Evolutionary conservation across 176 grass and related monocot genomes (phyloP).

Genomic region (Saccharum officinarum): DNA sequence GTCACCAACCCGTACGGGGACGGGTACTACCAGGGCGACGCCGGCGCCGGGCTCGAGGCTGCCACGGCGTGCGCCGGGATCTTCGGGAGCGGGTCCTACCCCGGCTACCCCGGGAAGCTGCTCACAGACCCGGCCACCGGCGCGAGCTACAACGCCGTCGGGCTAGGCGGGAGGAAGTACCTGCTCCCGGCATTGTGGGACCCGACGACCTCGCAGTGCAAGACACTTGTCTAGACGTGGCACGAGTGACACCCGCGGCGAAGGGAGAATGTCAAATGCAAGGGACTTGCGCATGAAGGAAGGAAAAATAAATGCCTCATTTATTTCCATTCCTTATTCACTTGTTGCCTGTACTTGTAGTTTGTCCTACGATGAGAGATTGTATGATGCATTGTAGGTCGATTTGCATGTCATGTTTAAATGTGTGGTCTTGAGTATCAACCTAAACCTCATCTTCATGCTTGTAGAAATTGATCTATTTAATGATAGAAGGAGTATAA

Average conservation of each 20-base stretch:
- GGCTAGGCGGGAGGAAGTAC: constrained; percentile 64
- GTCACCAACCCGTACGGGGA: constrained; percentile 82
- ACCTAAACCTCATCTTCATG: not conserved
- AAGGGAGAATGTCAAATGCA: not conserved
- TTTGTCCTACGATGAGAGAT: not conserved
- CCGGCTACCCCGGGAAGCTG: constrained; percentile 75
- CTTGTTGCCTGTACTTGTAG: constrained; percentile 4
- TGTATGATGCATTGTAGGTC: not conserved
- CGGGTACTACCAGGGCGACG: constrained; percentile 76
- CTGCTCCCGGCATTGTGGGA: constrained; percentile 90
- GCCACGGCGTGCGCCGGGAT: constrained; percentile 72
- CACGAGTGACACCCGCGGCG: not conserved
- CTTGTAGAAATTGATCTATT: no score
- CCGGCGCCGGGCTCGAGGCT: constrained; percentile 54
- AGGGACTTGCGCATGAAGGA: not conserved
- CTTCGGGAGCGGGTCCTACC: constrained; percentile 72
- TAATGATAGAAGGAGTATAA: no score
- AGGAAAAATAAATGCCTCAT: constrained; percentile 41
- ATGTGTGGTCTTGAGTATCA: not conserved
- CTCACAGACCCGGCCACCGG: constrained; percentile 55
- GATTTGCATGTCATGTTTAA: not conserved
- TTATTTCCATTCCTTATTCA: constrained; percentile 33
- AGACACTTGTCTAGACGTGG: constrained; percentile 51
- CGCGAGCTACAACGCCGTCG: constrained; percentile 79
- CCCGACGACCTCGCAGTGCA: constrained; percentile 65